Evolutionary conservation across 345 rosid species (phyloP), one percentile per base, ranked within the genome.

Genomic region (Excoecaria cochinchinensis): DNA sequence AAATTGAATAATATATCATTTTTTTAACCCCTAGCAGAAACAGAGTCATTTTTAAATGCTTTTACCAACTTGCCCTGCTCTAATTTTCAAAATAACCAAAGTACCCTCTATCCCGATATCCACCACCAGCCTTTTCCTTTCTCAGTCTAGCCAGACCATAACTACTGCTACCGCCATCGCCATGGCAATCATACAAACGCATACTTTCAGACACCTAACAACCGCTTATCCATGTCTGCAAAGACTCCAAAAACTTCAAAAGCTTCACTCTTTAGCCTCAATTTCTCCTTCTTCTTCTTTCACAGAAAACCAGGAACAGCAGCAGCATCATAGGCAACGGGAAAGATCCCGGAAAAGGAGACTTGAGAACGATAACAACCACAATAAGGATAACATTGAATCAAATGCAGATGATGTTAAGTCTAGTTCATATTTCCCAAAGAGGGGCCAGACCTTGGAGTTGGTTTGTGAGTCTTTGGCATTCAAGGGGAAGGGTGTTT

Each of bases 401-500:
- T 24, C 40, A 12, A 50, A 10, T 67, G n/a, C 6, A 10, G 63
- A 38, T 46, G 47, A 22, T 2, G 8, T 21, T 21, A 84, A 80
- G 63, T 40, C 82, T 25, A n/a, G 52, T 31, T 73, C 95, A 44
- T 89, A 77, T 85, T 95, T 85, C 51, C 97, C 99, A 0, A 95
- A 87, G 87, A 88, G 87, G 78, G 91, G 90, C 16, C 95, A 95
- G 24, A 88, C 85, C 8, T 76, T 95, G 77, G 97, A 95, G 85
- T 78, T 95, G 75, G 97, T 85, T 4, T 92, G 99, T 55, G 92
- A 91, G 85, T 87, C 95, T 78, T 75, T 92, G 75, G 99, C 90
- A n/a, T 95, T 89, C 76, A 95, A 95, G 63, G 97, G 97, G 5
- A 90, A 87, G 81, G 97, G 99, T 9, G 80, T 92, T 50, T 95